Evolutionary conservation across 768 basidiomycete species (phyloP), one percentile per base, ranked within the genome.

Genomic region (Mycena filopes): DNA sequence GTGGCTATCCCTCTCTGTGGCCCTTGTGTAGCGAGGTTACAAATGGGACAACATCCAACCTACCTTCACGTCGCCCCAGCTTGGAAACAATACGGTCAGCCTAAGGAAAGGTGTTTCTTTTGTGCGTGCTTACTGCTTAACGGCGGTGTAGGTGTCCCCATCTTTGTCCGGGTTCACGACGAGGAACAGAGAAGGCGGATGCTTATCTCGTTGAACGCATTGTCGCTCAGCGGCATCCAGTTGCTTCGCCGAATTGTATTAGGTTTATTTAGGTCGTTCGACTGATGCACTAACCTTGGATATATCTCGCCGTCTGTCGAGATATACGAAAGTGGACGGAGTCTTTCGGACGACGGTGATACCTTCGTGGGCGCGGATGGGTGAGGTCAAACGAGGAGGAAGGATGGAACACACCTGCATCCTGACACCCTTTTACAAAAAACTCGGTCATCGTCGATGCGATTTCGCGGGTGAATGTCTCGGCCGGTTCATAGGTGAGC

Each of bases 111-210:
- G 2, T 36, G 10, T 36, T 33, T 33, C 11, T 36, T 36, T 36
- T 15, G 36, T 36, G 36, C 15, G 36, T 81, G 83, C 88, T 67
- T 72, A 94, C 92, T 92, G 88, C 77, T 94, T 94, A 18, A 94
- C 84, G 20, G 86, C 86, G 1, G 82, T 87, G 69, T 94, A 94
- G 10, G 91, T 84, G 51, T 93, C 89, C 31, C 88, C 87, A 1
- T 86, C 88, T 1, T 84, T 84, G 63, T 93, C 91, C 0, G 93
- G 93, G 18, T 94, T 81, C 29, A 94, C 74, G 33, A 88, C 83
- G 1, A 94, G 85, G 23, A 92, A 79, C 2, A 94, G 79, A 7
- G 79, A 79, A 0, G 92, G 90, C 7, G 68, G 72, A 8, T 76
- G 75, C 25, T 76, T 76, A 68, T 78, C 81, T 29, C 74, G 70